Base-by-base conservation (phyloP, 225 moss, liverwort and hornwort genomes). In the Climacium dendroides region DNA sequence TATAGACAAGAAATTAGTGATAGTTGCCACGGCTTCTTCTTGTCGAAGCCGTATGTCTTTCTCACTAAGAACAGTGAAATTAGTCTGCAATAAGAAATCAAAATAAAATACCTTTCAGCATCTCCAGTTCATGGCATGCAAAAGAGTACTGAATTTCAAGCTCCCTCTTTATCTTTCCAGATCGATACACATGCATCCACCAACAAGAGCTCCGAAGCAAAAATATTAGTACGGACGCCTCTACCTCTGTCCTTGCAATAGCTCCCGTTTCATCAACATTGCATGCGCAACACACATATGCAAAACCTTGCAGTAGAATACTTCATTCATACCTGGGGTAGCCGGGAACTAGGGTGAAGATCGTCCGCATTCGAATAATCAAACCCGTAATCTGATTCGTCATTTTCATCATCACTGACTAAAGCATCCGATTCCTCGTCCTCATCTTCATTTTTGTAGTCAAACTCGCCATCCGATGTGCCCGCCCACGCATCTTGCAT, bases 21-120 rank as follows among this genome's bases (percentile, higher is more conserved):
- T 95, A 37, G 94, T 96, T 25, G 90, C 87, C 72, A 95, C 93
- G 15, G 98, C 89, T 86, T 97, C 98, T 61, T 93, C 96, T 91
- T 98, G 98, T 88, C 94, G 93, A 90, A 89, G 95, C 53, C 92
- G 94, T 74, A 98, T 97, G 71, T 98, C 98, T 86, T 87, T 94
- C 94, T 98, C 98, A 86, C 98, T 98, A 83, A 97, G 91, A 74
- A 97, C 96, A 26, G 96, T 94, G 92, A 97, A 98, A 84, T 97
- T 96, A 24, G 94, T 94, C 95, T 97, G 96, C 92, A 87, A 86
- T n/a, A 20, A 66, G n/a, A 82, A 19, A 66, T 43, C 73, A 59
- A 81, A 39, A 41, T 9, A 66, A 30, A 69, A 71, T 41, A 29
- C 13, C 37, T 53, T 73, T 73, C 65, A 88, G 75, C 29, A 59